A percentile compares a stretch with the other conserved stretches of the same genome.
phyloP scores from a whole-genome alignment of 139 green algal genomes.

The Volvox africanus region DNA sequence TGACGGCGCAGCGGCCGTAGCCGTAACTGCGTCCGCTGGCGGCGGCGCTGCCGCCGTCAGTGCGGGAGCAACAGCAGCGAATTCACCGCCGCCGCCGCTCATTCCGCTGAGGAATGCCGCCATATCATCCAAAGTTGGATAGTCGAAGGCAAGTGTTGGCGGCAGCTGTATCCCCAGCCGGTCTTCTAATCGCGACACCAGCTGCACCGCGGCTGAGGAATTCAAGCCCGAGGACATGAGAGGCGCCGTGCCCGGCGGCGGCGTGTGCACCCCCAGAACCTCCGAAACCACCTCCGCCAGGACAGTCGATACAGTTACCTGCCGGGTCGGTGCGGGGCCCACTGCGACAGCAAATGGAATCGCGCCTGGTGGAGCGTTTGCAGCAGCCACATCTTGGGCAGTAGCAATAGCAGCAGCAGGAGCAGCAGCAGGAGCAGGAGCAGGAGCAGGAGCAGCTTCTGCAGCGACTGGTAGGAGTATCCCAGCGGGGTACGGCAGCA shows the following conservation, averaged over 20 bases:
- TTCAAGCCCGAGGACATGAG: constrained; percentile 69
- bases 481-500: neutral
- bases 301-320: neutral
- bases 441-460: neutral
- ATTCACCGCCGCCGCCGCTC: neutral
- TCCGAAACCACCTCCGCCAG: constrained; percentile 35
- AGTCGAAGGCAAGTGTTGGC: constrained; percentile 76
- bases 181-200: constrained; percentile 57
- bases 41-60: neutral
- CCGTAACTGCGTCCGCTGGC: neutral
- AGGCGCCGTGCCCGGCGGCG: constrained; percentile 33
- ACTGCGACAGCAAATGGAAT: too few relatives aligned
- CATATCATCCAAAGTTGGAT: constrained; percentile 56
- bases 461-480: neutral
- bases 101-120: neutral
- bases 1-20: neutral
- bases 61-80: neutral
- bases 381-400: neutral
- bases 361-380: neutral
- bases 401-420: neutral
- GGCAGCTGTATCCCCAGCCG: constrained; percentile 61
- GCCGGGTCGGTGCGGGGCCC: neutral
- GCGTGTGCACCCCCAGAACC: neutral
- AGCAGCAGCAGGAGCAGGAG: neutral
- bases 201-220: constrained; percentile 63